Evolutionary conservation across 2,329 filamentous ascomycete species (phyloP).

Genomic region (Bipolaris zeicola): DNA sequence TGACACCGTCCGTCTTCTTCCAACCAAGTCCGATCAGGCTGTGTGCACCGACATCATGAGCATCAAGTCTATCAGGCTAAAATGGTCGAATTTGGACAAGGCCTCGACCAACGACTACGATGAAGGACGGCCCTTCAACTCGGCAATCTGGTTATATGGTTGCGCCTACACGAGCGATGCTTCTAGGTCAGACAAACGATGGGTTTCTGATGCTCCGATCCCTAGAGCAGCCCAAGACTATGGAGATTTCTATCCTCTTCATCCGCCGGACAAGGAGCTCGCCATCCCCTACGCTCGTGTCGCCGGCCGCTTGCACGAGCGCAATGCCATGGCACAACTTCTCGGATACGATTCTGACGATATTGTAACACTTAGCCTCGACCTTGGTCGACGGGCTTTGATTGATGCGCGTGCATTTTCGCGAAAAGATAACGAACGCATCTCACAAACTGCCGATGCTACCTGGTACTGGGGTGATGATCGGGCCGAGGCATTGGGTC

Average conservation of each 20-base stretch:
- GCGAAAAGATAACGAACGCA: slow-evolving; percentile 54
- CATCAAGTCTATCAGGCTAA: slow-evolving; percentile 59
- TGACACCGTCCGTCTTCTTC: slow-evolving; percentile 59
- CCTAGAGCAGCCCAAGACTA: slow-evolving; percentile 47
- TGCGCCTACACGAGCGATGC: slow-evolving; percentile 54
- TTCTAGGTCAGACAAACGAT: slow-evolving; percentile 37
- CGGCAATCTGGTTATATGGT: slow-evolving; percentile 56
- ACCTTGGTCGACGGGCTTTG: slow-evolving; percentile 55
- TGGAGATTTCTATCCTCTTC: slow-evolving; percentile 59
- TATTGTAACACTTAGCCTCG: slow-evolving; percentile 31
- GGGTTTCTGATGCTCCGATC: slow-evolving; percentile 14
- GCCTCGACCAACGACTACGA: slow-evolving; percentile 54
- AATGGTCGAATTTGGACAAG: slow-evolving; percentile 56
- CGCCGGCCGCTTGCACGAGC: slow-evolving; percentile 61
- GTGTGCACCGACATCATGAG: slow-evolving; percentile 59
- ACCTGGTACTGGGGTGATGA: slow-evolving; percentile 64
- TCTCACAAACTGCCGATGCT: slow-evolving; percentile 44
- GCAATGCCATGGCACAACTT: slow-evolving; percentile 55
- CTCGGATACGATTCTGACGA: slow-evolving; percentile 38
- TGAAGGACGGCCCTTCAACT: slow-evolving; percentile 54
- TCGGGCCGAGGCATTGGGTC: slow-evolving; percentile 60
- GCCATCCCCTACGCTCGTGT: slow-evolving; percentile 59
- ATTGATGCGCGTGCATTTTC: slow-evolving; percentile 56
- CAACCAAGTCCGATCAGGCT: slow-evolving; percentile 19
- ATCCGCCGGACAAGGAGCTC: slow-evolving; percentile 49